phyloP scores from a whole-genome alignment of 306 rosid species.

The Castanea mollissima region DNA sequence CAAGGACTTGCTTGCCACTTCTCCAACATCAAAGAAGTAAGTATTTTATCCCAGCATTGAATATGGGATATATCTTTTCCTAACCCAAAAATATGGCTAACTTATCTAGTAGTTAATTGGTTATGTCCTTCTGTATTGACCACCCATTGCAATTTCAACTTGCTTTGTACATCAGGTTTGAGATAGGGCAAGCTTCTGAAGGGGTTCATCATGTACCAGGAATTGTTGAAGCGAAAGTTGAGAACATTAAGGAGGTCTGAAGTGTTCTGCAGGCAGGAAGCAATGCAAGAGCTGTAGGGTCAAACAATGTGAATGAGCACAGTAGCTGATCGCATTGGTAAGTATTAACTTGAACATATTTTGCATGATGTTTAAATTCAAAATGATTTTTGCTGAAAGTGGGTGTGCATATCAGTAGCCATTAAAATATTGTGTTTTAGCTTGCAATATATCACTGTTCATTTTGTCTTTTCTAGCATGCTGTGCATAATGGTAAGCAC shows the following conservation, averaged over 20 bases:
- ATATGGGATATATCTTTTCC: not conserved
- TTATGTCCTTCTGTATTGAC: not conserved
- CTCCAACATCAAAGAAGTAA: conserved; percentile 69
- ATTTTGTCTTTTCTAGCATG: conserved; percentile 49
- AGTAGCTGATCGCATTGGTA: conserved; percentile 94
- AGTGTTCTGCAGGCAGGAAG: conserved; percentile 72
- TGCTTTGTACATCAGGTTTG: conserved; percentile 54
- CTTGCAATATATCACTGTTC: not conserved
- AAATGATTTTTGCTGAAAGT: not conserved
- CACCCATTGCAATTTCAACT: not conserved
- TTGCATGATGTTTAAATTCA: not conserved
- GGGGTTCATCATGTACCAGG: conserved; percentile 87
- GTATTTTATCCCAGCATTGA: conserved; percentile 18
- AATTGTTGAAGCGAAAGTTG: conserved; percentile 65
- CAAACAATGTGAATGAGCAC: conserved; percentile 80
- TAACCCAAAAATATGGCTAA: not conserved
- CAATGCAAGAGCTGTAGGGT: conserved; percentile 79
- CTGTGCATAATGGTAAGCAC: conserved; percentile 69
- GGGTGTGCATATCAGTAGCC: not conserved
- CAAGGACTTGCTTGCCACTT: conserved; percentile 68
- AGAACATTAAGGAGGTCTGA: conserved; percentile 66
- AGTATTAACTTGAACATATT: not conserved
- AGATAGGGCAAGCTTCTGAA: conserved; percentile 75
- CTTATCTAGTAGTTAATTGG: not conserved
- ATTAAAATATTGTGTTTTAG: not conserved